A percentile compares a stretch with the other conserved stretches of the same genome.
phyloP scores from a whole-genome alignment of 2,329 filamentous ascomycete genomes.

The Monilinia fructicola region DNA sequence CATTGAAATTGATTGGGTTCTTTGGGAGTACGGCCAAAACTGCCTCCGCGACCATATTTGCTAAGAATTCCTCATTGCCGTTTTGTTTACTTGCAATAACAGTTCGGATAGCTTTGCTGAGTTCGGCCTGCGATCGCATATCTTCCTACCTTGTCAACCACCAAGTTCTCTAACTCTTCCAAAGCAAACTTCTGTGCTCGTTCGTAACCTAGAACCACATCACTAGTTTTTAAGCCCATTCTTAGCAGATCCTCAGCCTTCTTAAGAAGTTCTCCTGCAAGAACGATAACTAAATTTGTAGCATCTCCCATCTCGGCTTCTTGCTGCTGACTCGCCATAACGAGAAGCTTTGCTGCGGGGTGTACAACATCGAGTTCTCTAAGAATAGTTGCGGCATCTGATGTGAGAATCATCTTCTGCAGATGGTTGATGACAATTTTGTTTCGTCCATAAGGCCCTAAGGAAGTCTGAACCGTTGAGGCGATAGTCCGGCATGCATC shows the following conservation, averaged over 20 bases:
- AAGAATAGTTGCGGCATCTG: slow-evolving; percentile 94
- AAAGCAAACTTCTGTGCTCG: slow-evolving; percentile 88
- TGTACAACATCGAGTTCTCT: slow-evolving; percentile 97
- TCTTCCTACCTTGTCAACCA: slow-evolving; percentile 88
- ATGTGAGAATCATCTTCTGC: slow-evolving; percentile 99
- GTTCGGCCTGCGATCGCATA: slow-evolving; percentile 74
- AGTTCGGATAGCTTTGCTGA: slow-evolving; percentile 92
- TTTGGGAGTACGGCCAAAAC: slow-evolving; percentile 89
- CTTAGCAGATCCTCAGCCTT: slow-evolving; percentile 96
- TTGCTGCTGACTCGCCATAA: slow-evolving; percentile 99
- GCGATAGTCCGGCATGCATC: slow-evolving; percentile 96
- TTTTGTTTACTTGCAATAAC: slow-evolving; percentile 97
- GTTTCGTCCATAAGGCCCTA: slow-evolving; percentile 96
- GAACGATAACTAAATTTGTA: slow-evolving; percentile 93
- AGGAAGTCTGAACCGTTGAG: slow-evolving; percentile 92
- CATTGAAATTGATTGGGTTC: slow-evolving; percentile 94
- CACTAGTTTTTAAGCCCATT: slow-evolving; percentile 97
- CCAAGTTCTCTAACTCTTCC: slow-evolving; percentile 80
- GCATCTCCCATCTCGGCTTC: slow-evolving; percentile 99
- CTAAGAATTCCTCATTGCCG: slow-evolving; percentile 85
- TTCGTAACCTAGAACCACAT: slow-evolving; percentile 95
- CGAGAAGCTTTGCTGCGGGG: slow-evolving; percentile 92
- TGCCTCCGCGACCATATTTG: slow-evolving; percentile 81
- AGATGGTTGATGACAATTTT: slow-evolving; percentile 99
- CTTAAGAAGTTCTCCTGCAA: slow-evolving; percentile 91